phyloP scores from a whole-genome alignment of 257 asterid genomes.

The Prunella vulgaris region DNA sequence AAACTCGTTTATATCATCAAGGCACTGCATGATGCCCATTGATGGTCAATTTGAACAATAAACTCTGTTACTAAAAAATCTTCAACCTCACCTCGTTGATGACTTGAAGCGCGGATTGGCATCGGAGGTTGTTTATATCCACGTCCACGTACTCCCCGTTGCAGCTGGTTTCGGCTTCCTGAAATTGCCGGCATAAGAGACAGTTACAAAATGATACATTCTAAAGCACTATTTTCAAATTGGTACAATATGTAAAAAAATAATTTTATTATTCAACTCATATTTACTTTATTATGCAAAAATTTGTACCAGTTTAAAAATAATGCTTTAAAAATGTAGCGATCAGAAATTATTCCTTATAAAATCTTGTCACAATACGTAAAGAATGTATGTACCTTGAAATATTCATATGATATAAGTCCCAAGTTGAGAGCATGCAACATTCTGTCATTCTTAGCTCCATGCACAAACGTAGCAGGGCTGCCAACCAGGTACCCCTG shows the following conservation, averaged over 20 bases:
- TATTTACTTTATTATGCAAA: too few relatives aligned
- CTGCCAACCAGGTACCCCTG: slow-evolving; percentile 39
- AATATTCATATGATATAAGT: slow-evolving; percentile 33
- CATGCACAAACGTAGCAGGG: slow-evolving; percentile 16
- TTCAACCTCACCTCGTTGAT: slow-evolving; percentile 15
- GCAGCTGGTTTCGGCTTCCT: slow-evolving; percentile 29
- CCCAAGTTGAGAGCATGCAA: slow-evolving; percentile 29
- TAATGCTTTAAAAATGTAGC: too few relatives aligned
- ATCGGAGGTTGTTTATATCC: slow-evolving; percentile 4
- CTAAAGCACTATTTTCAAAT: too few relatives aligned
- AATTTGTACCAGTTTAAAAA: too few relatives aligned
- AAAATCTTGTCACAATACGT: too few relatives aligned
- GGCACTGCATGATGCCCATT: slow-evolving; percentile 19
- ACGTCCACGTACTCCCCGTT: slow-evolving; percentile 20
- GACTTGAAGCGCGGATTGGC: slow-evolving; percentile 21
- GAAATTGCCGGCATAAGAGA: too few relatives aligned
- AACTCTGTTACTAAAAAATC: not conserved
- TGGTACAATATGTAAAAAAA: too few relatives aligned
- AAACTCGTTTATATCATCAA: slow-evolving; percentile 5
- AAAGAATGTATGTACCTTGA: slow-evolving; percentile 19
- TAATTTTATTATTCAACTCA: too few relatives aligned
- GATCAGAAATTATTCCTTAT: too few relatives aligned
- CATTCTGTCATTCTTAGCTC: slow-evolving; percentile 23
- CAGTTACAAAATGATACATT: too few relatives aligned
- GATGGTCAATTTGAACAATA: not conserved